Evolutionary conservation across 2,329 filamentous ascomycete genomes (phyloP).

Genomic region (Alternaria triticina): DNA sequence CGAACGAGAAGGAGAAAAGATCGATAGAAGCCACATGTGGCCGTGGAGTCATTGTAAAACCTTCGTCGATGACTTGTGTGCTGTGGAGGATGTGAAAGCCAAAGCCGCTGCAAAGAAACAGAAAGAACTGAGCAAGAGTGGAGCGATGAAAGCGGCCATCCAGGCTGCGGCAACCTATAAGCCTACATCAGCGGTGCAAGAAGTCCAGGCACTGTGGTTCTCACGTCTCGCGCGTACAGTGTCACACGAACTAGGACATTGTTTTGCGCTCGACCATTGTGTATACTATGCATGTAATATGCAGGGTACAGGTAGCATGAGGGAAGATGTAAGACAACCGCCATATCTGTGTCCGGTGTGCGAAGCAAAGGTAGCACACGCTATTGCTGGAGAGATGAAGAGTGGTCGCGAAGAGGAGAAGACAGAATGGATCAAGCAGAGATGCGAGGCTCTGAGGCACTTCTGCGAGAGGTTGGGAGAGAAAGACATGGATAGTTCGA

Average conservation of each 20-base stretch:
- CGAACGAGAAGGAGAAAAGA: conserved; percentile 49
- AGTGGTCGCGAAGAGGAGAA: conserved; percentile 29
- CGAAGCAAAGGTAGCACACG: conserved; percentile 57
- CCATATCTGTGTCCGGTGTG: conserved; percentile 69
- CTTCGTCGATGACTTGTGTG: conserved; percentile 55
- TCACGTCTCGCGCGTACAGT: conserved; percentile 60
- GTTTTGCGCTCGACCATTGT: conserved; percentile 70
- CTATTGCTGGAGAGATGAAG: conserved; percentile 26
- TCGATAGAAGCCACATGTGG: conserved; percentile 65
- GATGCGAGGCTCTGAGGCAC: conserved; percentile 49
- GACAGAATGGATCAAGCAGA: conserved; percentile 36
- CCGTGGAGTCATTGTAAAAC: conserved; percentile 66
- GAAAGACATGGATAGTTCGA: conserved; percentile 32
- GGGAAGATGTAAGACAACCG: conserved; percentile 67
- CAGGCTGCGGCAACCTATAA: conserved; percentile 15
- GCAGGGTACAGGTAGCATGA: conserved; percentile 64
- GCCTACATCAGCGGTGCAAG: conserved; percentile 16
- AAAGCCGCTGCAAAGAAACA: conserved; percentile 15
- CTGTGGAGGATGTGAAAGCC: conserved; percentile 30
- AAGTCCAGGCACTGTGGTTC: conserved; percentile 61
- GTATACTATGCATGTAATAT: conserved; percentile 69
- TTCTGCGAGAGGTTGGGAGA: conserved; percentile 54
- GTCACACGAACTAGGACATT: conserved; percentile 71
- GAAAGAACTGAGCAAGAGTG: conserved; percentile 9
- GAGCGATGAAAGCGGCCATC: conserved; percentile 21